A percentile compares a stretch with the other conserved stretches of the same genome.
Conservation (phyloP, 129 eudicot species). For the Arctium minus region DNA sequence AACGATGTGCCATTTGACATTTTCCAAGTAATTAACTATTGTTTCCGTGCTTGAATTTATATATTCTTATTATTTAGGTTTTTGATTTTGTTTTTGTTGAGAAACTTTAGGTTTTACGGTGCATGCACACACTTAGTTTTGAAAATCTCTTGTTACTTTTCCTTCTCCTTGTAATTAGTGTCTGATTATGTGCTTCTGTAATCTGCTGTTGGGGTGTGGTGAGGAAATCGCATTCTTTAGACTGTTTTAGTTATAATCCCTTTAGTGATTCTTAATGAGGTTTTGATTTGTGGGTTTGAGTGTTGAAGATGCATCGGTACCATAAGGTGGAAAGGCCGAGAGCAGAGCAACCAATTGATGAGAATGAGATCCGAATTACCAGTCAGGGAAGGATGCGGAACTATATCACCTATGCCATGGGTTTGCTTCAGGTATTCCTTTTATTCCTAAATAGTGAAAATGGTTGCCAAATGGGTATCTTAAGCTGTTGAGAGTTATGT, state of each 20-base stretch:
- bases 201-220: neutral
- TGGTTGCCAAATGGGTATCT: neutral
- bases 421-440: conserved; percentile 62
- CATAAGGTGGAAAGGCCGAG: conserved; percentile 86
- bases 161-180: neutral
- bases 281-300: conserved; percentile 15
- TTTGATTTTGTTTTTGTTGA: neutral
- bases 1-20: neutral
- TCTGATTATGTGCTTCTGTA: neutral
- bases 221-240: conserved; percentile 1
- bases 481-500: neutral
- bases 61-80: neutral
- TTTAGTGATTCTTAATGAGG: neutral
- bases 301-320: conserved; percentile 76
- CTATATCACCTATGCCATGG: conserved; percentile 83
- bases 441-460: neutral
- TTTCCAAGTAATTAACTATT: neutral
- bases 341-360: conserved; percentile 71
- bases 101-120: neutral
- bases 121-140: neutral
- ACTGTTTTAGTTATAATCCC: neutral
- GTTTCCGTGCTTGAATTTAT: neutral
- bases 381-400: conserved; percentile 92
- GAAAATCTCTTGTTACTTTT: neutral
- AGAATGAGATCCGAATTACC: conserved; percentile 92